Conservation (phyloP, 108 stramenopile genomes). For the Nitzschia palea region DNA sequence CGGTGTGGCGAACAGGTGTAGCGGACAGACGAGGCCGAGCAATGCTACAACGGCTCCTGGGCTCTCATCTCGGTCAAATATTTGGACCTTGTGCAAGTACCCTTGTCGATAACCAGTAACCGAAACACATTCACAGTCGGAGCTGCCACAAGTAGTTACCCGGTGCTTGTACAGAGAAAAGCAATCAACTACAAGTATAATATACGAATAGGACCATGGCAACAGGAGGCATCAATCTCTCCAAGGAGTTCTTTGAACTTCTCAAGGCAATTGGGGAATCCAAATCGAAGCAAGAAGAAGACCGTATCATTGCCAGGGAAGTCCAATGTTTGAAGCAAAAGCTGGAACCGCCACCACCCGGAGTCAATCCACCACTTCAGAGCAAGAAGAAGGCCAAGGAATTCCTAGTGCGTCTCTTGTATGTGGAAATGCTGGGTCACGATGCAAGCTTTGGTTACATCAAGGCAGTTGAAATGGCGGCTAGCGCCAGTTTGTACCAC, state of each 20-base stretch:
- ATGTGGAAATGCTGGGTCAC: constrained; percentile 99
- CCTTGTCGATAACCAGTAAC: too few relatives aligned
- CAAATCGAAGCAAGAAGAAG: constrained; percentile 99
- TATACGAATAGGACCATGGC: constrained; percentile 36
- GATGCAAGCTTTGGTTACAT: constrained; percentile 97
- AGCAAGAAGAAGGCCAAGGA: constrained; percentile 94
- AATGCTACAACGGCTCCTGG: too few relatives aligned
- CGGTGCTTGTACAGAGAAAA: too few relatives aligned
- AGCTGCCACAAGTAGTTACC: too few relatives aligned
- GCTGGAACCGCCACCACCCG: constrained; percentile 59
- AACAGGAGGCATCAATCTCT: constrained; percentile 79
- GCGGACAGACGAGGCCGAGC: too few relatives aligned
- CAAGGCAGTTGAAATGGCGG: constrained; percentile 95
- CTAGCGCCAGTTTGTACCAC: constrained; percentile 86
- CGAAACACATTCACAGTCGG: too few relatives aligned
- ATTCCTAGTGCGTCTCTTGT: constrained; percentile 95
- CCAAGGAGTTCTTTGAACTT: constrained; percentile 98
- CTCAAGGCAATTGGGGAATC: constrained; percentile 99
- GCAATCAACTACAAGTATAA: too few relatives aligned
- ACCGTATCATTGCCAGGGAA: constrained; percentile 95
- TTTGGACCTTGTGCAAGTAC: too few relatives aligned
- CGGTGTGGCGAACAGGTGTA: too few relatives aligned
- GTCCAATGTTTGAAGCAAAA: constrained; percentile 85
- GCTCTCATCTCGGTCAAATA: too few relatives aligned
- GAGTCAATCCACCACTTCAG: constrained; percentile 41